Base-by-base conservation (phyloP, 345 rosid species). In the Lepidium aucheri region DNA sequence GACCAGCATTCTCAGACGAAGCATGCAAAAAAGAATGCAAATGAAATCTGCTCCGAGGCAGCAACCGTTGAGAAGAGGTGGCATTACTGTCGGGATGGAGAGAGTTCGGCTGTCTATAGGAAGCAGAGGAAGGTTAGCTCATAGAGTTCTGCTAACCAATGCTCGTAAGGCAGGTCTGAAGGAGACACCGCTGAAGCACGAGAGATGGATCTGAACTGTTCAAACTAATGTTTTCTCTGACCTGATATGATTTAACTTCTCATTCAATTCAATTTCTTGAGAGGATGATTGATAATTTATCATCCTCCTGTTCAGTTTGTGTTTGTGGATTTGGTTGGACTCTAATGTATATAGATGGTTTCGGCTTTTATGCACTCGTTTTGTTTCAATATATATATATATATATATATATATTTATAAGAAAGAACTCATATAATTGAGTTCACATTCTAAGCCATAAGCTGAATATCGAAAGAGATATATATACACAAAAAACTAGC, bases 31-130 rank as follows among this genome's bases (percentile, higher is more conserved):
- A 85, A 88, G 82, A 83, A 74, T 56, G 75, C 75, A 63, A 14
- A 63, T 3, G 41, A 70, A 70, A 62, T 1, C 87, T 8, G 17
- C 56, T 35, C 84, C 85, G 32, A 61, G 84, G 82, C 91, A 79
- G 65, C 88, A 84, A 64, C 88, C 86, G 9, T 26, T 74, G 47
- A 82, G 96, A 75, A 84, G 84, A 75, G 86, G 82, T 33, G 90
- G 94, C 7, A 84, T 93, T 59, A 90, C 83, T 70, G 94, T 93
- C 1, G 91, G 98, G 4, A 82, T 74, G 89, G 97, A 90, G 78
- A 88, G 74, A 71, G 87, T 90, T 49, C 77, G 97, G 60, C 80
- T 93, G 28, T 93, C 96, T 0, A 88, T 90, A 8, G 97, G 98
- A 72, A 88, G 83, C 70, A 68, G 96, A 78, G 96, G 96, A 68